Conservation (phyloP, 192 early-diverging fungal genomes). For the Coemansia nantahalensis region DNA sequence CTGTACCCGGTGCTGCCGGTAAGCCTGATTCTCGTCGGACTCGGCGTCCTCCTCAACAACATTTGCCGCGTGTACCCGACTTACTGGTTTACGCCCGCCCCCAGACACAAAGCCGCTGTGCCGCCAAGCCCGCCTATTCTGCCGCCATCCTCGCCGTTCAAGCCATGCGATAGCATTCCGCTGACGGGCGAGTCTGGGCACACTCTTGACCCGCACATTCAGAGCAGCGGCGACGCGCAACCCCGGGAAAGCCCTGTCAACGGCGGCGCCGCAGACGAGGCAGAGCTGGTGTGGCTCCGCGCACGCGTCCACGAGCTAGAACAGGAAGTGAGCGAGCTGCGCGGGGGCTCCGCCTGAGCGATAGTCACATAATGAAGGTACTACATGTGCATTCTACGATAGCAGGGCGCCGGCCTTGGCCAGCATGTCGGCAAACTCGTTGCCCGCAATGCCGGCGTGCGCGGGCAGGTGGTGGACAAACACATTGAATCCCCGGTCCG, state of each 20-base stretch:
- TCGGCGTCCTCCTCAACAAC: constrained; percentile 43
- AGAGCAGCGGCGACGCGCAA: too few relatives aligned
- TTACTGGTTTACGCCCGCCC: constrained; percentile 46
- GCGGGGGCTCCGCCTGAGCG: too few relatives aligned
- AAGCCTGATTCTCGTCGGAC: constrained; percentile 25
- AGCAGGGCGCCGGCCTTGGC: constrained; percentile 48
- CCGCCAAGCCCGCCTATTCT: neutral
- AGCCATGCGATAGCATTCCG: too few relatives aligned
- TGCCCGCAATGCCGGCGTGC: constrained; percentile 37
- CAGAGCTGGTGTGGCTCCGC: constrained; percentile 22
- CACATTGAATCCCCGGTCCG: constrained; percentile 19
- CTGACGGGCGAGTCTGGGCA: too few relatives aligned
- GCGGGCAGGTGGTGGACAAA: constrained; percentile 47
- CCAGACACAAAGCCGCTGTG: neutral
- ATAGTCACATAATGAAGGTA: too few relatives aligned
- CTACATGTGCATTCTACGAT: neutral
- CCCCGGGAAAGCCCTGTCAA: neutral
- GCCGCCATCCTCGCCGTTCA: neutral
- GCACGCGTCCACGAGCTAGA: constrained; percentile 34
- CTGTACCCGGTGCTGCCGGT: constrained; percentile 44
- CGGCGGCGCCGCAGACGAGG: neutral
- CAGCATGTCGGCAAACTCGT: constrained; percentile 44
- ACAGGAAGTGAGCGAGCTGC: constrained; percentile 14
- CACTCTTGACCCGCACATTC: too few relatives aligned
- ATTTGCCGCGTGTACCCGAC: constrained; percentile 37